These are phyloP conservation scores for Ceratocystis eucalypticola DNA, from an alignment of 2,329 filamentous ascomycete species.

Conservation along the genomic window DNA sequence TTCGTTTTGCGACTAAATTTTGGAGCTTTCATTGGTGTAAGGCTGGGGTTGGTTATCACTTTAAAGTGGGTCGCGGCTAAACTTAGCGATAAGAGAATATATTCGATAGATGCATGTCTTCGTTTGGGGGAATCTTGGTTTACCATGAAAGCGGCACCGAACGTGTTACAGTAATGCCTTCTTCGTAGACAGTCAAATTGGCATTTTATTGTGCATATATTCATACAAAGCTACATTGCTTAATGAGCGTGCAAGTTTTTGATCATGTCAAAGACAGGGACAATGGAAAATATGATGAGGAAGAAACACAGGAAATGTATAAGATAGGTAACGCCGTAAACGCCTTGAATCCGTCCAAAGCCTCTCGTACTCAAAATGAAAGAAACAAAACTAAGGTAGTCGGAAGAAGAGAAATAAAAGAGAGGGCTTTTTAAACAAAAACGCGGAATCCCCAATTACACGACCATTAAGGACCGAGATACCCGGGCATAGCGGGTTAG, in stretches of 20 bases:
- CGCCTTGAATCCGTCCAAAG: slow-evolving; percentile 15
- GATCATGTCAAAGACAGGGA: not conserved
- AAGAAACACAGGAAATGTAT: slow-evolving; percentile 4
- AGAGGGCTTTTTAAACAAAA: not conserved
- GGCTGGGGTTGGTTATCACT: not conserved
- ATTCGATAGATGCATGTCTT: not conserved
- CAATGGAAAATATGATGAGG: not conserved
- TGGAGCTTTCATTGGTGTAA: not conserved
- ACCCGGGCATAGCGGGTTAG: slow-evolving; percentile 19
- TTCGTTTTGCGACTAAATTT: slow-evolving; percentile 1
- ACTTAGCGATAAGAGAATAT: not conserved
- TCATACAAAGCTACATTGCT: not conserved
- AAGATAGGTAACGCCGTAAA: slow-evolving; percentile 16
- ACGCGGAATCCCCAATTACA: not conserved
- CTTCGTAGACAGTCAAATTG: too few species aligned
- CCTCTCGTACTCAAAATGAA: slow-evolving; percentile 7
- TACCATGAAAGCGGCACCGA: too few species aligned
- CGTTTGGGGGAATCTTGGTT: not conserved
- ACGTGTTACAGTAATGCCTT: too few species aligned
- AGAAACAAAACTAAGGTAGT: slow-evolving; percentile 11
- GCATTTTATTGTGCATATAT: not conserved
- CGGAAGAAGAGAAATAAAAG: slow-evolving; percentile 4
- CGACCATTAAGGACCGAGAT: not conserved
- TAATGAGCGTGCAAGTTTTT: not conserved
- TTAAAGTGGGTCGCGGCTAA: not conserved